phyloP scores from a whole-genome alignment of 2,329 filamentous ascomycete genomes.

The Polytolypa hystricis region DNA sequence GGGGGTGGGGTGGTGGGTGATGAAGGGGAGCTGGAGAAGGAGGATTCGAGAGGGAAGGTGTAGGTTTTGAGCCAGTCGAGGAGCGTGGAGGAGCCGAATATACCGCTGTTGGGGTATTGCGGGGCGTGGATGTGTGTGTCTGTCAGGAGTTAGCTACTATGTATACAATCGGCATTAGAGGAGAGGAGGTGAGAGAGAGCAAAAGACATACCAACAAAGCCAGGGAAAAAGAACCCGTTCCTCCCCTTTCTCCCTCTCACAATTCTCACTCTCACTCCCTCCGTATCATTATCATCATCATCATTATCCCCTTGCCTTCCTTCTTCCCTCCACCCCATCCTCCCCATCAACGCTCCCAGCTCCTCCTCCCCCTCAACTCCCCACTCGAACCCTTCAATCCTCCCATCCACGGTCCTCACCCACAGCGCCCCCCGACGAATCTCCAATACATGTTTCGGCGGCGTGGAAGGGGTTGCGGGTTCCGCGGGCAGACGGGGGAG shows the following conservation, averaged over 20 bases:
- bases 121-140: slow-evolving; percentile 94
- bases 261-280: slow-evolving; percentile 17
- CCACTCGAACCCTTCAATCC: slow-evolving; percentile 27
- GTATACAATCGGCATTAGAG: neutral
- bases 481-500: slow-evolving; percentile 34
- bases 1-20: slow-evolving; percentile 17
- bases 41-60: slow-evolving; percentile 85
- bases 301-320: slow-evolving; percentile 9
- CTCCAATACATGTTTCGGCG: slow-evolving; percentile 41
- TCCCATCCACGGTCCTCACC: slow-evolving; percentile 23
- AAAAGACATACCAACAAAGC: slow-evolving; percentile 32
- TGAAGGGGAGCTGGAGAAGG: slow-evolving; percentile 40
- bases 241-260: slow-evolving; percentile 29
- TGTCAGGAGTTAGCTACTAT: slow-evolving; percentile 25
- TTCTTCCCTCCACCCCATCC: slow-evolving; percentile 22
- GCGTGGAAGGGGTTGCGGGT: slow-evolving; percentile 39
- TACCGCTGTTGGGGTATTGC: slow-evolving; percentile 86
- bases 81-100: slow-evolving; percentile 88
- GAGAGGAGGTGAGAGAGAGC: neutral
- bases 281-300: slow-evolving; percentile 5
- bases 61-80: slow-evolving; percentile 90
- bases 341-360: slow-evolving; percentile 18
- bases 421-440: slow-evolving; percentile 39
- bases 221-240: slow-evolving; percentile 37
- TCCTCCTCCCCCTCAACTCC: slow-evolving; percentile 16